Conservation (phyloP, 2,329 filamentous ascomycete species). For the Cytospora piceae region DNA sequence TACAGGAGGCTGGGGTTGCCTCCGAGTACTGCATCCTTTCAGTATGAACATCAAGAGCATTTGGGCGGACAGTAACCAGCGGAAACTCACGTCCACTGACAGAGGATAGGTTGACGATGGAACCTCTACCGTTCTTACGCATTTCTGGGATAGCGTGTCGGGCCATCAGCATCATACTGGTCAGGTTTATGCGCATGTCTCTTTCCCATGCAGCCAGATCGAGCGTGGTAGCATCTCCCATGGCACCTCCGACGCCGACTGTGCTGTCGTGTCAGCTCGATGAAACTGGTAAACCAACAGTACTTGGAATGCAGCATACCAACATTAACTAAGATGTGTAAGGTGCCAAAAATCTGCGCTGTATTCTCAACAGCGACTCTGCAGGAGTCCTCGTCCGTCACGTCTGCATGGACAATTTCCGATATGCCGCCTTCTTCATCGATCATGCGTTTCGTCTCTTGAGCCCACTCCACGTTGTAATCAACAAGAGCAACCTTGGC, state of each 20-base stretch:
- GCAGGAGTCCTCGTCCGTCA: slow-evolving; percentile 35
- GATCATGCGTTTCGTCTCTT: slow-evolving; percentile 39
- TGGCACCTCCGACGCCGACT: slow-evolving; percentile 42
- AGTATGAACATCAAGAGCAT: background rate
- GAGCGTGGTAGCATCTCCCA: slow-evolving; percentile 37
- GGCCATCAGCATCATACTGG: slow-evolving; percentile 43
- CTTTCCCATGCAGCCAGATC: slow-evolving; percentile 39
- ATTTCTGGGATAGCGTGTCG: slow-evolving; percentile 40
- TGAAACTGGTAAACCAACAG: too few relatives aligned
- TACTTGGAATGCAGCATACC: slow-evolving; percentile 24
- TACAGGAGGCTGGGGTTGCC: slow-evolving; percentile 48
- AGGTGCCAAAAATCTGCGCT: slow-evolving; percentile 33
- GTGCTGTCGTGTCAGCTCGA: background rate
- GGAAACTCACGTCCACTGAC: slow-evolving; percentile 38
- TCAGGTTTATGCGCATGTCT: slow-evolving; percentile 41
- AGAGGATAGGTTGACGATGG: slow-evolving; percentile 44
- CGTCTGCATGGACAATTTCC: slow-evolving; percentile 36
- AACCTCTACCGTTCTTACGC: slow-evolving; percentile 39
- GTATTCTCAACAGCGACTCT: slow-evolving; percentile 33
- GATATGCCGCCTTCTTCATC: slow-evolving; percentile 36
- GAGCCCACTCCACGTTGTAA: slow-evolving; percentile 33
- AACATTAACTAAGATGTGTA: slow-evolving; percentile 39
- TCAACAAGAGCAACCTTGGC: slow-evolving; percentile 37
- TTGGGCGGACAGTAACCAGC: background rate
- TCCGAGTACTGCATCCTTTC: slow-evolving; percentile 39